Evolutionary conservation across 768 basidiomycete species (phyloP), one percentile per base, ranked within the genome.

Genomic region (Mycena albidolilacea): DNA sequence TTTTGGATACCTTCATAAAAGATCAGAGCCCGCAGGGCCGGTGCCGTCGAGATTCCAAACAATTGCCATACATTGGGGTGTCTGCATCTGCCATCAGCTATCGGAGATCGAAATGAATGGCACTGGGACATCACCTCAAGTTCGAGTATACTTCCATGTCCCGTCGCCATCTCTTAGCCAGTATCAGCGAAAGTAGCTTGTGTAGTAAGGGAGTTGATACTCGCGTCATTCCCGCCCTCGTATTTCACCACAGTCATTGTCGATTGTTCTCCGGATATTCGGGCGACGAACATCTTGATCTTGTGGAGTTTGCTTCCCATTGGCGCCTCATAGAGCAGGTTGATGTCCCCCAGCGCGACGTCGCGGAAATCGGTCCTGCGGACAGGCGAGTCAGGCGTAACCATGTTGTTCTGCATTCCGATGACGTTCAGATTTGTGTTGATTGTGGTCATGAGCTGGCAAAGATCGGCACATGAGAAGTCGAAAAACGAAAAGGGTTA

Each of bases 311-410:
- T 21, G 43, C 38, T 70, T 7, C 3, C 0, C 17, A 52, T 38
- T 10, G 69, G 17, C 14, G 35, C 57, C 35, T 70, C 69, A 12
- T 70, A 57, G 0, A 70, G 21, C 41, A 70, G 69, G 30, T 70
- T 70, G n/a, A 70, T 64, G 11, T 70, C 61, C 1, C 68, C 68
- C 48, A 69, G 43, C 10, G 68, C 48, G 38, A 69, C 41, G 7
- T 52, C 4, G 17, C 69, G 61, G 38, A 69, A 69, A 38, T 69
- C 5, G 12, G 11, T 11, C 30, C 30, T 11, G n/a, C 12, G 30
- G 30, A 30, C 30, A 30, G 30, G 30, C 30, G 30, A 30, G 17
- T 37, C 8, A 46, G 17, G 43, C 8, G 35, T 15, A 30, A 12
- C 30, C 5, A 39, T 14, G 50, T 10, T 64, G 6, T 67, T 21